Evolutionary conservation across 768 basidiomycete species (phyloP).

Genomic region (Calocybe indica): DNA sequence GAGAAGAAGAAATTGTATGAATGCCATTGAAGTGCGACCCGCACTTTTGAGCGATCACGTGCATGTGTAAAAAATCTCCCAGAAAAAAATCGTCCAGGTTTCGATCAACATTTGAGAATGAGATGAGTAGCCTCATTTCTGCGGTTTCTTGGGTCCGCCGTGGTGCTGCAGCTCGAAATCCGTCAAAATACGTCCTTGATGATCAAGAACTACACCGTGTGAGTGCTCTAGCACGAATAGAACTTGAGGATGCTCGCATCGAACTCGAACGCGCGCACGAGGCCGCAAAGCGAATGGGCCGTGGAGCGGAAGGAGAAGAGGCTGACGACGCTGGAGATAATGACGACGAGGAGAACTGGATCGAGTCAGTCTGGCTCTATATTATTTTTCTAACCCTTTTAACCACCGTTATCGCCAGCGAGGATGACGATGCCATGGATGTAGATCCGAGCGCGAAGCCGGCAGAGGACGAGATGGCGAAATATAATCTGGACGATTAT

Average conservation of each 20-base stretch:
- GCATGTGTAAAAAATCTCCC: slow-evolving; percentile 10
- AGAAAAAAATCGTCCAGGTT: neutral
- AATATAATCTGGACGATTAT: slow-evolving; percentile 90
- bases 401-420: slow-evolving; percentile 20
- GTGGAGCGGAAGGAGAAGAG: slow-evolving; percentile 59
- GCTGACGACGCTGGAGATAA: slow-evolving; percentile 50
- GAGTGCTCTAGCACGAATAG: slow-evolving; percentile 78
- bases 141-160: slow-evolving; percentile 75
- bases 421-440: slow-evolving; percentile 55
- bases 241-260: slow-evolving; percentile 83
- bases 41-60: slow-evolving; percentile 11
- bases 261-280: slow-evolving; percentile 81
- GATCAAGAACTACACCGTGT: slow-evolving; percentile 88
- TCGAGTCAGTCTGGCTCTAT: slow-evolving; percentile 63
- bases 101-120: neutral
- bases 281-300: slow-evolving; percentile 66
- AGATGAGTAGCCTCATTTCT: slow-evolving; percentile 74
- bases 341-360: slow-evolving; percentile 63
- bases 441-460: slow-evolving; percentile 37
- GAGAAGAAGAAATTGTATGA: slow-evolving; percentile 10
- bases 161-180: slow-evolving; percentile 70
- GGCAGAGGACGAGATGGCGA: slow-evolving; percentile 62
- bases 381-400: slow-evolving; percentile 7
- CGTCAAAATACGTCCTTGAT: slow-evolving; percentile 85
- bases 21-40: neutral